Evolutionary conservation across 164 flowering plant genomes (phyloP), one percentile per base, ranked within the genome.

Genomic region (Brasenia schreberi): DNA sequence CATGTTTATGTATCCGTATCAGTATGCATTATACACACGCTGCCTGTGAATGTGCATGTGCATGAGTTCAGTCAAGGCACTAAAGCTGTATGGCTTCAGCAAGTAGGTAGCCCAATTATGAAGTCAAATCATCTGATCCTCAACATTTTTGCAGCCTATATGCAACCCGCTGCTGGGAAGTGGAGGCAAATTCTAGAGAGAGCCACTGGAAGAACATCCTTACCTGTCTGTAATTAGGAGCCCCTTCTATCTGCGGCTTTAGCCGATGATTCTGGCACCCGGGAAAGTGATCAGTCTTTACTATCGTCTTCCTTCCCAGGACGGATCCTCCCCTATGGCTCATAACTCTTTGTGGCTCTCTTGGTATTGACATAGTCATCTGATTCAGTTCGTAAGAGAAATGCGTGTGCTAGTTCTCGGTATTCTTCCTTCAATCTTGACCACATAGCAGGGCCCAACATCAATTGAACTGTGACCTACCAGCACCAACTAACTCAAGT

Each of bases 161-260:
- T 49, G 16, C 16, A 2, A 16, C 16, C 14, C 10, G 2, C 56
- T 49, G 16, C 56, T 14, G 12, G 9, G 16, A 49, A 33, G 39
- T 33, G 39, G 39, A 49, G 12, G 0, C 4, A 3, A 49, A 14
- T 49, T 49, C 56, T 49, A 49, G 3, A 9, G 4, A 49, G 16
- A 49, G 16, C 56, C 16, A 3, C 56, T 49, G 56, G 53, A 49
- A 49, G 33, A 61, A 18, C 18, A 61, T 61, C 12, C 56, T 16
- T n/a, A 87, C 96, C 93, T 85, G 90, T 42, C 96, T 87, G 74
- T 87, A 90, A 77, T 90, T 90, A 61, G 96, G 96, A 72, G 96
- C 93, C 16, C 96, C 96, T 19, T 86, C 93, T 67, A 90, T 84
- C 59, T 90, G 93, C 12, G 96, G 96, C 64, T 75, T 70, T 74